These are phyloP conservation scores for Eucalyptus lansdowneana DNA, from an alignment of 345 rosid species.

Conservation along the genomic window DNA sequence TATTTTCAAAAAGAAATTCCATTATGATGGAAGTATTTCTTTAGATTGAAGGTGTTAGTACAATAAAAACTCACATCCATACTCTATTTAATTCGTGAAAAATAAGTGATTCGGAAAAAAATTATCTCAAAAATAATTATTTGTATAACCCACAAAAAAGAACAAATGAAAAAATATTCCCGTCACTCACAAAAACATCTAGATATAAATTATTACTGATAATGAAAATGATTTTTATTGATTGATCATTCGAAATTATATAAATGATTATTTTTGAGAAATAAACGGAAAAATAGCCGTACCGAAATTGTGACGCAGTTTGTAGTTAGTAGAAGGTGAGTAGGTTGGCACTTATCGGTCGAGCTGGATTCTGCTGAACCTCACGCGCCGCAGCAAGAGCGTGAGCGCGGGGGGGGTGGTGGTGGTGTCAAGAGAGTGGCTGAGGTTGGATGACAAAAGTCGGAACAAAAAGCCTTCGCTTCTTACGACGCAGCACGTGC, in stretches of 20 bases:
- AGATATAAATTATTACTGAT: accelerated
- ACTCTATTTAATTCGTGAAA: not conserved
- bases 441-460: not conserved
- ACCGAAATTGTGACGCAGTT: not conserved
- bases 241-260: not conserved
- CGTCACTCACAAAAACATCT: accelerated
- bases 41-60: not conserved
- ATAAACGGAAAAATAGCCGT: not conserved
- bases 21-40: not conserved
- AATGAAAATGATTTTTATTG: not conserved
- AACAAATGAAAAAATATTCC: not conserved
- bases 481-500: not conserved
- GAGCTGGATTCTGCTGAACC: not conserved
- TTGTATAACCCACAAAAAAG: not conserved
- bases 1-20: not conserved
- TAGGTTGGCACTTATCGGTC: not conserved
- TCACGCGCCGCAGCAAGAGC: not conserved
- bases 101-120: accelerated
- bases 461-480: not conserved
- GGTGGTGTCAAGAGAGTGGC: not conserved
- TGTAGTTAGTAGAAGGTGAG: not conserved
- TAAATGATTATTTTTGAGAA: not conserved
- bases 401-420: not conserved
- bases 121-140: not conserved
- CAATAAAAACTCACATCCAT: not conserved